Base-by-base conservation (phyloP, 2,329 filamentous ascomycete genomes). In the Bertia moriformis region DNA sequence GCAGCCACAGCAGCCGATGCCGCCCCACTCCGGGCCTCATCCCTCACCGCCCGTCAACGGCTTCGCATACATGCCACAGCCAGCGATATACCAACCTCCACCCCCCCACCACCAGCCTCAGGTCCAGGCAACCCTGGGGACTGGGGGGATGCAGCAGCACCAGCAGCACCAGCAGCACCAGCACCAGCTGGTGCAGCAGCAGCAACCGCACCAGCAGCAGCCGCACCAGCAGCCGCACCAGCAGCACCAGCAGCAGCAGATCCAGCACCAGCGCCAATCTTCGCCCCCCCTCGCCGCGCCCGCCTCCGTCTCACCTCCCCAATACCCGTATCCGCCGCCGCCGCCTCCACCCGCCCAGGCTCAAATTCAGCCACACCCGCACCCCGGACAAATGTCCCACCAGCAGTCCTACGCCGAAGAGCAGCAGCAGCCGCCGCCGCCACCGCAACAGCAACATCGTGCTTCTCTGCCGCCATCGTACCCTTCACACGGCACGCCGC, bases 31-130 rank as follows among this genome's bases (percentile, higher is more conserved):
- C 66, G 29, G 74, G 73, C 29, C 68, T 73, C 47, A 66, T n/a
- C n/a, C 75, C 19, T 78, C 78, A 37, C 71, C 70, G 22, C 66
- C 67, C 19, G 63, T 71, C 43, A 83, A 82, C 51, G 83, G 74
- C 40, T 93, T 83, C 57, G 73, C 82, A 3, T 95, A 87, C 54
- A 85, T 93, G 67, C 78, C 83, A 3, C 87, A 91, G 45, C 83
- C 83, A 29, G 75, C 83, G 22, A 85, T 93, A 48, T 94, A 93
- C 59, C 85, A 86, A 50, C 76, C 75, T 7, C 81, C 68, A 43
- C 61, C 60, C 41, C 51, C n/a, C n/a, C n/a, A n/a, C n/a, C n/a
- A n/a, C n/a, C n/a, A n/a, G n/a, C n/a, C n/a, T n/a, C n/a, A n/a
- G n/a, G n/a, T n/a, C n/a, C n/a, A n/a, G n/a, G n/a, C n/a, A n/a